These are phyloP conservation scores for Moesziomyces parantarcticus DNA, from an alignment of 1,284 basidiomycete species.

Conservation along the genomic window DNA sequence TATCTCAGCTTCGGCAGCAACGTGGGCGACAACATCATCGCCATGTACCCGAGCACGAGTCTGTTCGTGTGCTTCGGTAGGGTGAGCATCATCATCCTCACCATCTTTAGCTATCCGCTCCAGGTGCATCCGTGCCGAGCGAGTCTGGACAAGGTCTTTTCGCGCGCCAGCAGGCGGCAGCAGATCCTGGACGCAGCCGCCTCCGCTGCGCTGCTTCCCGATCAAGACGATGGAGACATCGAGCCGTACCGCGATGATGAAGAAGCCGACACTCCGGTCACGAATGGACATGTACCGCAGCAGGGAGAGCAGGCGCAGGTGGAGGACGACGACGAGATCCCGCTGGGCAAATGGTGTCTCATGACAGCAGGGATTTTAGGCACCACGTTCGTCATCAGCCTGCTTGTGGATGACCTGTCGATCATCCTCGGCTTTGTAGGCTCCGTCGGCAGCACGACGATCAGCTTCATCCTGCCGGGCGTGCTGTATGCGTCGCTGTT, in stretches of 20 bases:
- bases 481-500: constrained; percentile 53
- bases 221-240: constrained; percentile 20
- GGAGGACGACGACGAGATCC: constrained; percentile 31
- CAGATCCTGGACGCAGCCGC: constrained; percentile 41
- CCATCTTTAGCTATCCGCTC: constrained; percentile 72
- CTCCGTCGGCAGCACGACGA: constrained; percentile 92
- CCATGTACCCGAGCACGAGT: constrained; percentile 85
- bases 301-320: too few relatives aligned
- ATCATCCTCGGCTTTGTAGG: constrained; percentile 83
- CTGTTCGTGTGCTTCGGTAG: constrained; percentile 92
- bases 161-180: constrained; percentile 30
- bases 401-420: constrained; percentile 65
- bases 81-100: constrained; percentile 88
- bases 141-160: constrained; percentile 88
- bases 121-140: constrained; percentile 84
- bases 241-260: constrained; percentile 56
- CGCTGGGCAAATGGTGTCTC: constrained; percentile 47
- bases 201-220: constrained; percentile 12
- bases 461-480: constrained; percentile 95
- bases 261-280: constrained; percentile 23
- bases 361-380: constrained; percentile 58
- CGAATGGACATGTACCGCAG: background rate
- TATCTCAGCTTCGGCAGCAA: constrained; percentile 94
- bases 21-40: constrained; percentile 65
- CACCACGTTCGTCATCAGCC: constrained; percentile 55